Percentiles rank a stretch among this genome's conserved stretches.
These are phyloP conservation scores for Citrus unshiu DNA, from an alignment of 345 rosid species.

Conservation along the genomic window DNA sequence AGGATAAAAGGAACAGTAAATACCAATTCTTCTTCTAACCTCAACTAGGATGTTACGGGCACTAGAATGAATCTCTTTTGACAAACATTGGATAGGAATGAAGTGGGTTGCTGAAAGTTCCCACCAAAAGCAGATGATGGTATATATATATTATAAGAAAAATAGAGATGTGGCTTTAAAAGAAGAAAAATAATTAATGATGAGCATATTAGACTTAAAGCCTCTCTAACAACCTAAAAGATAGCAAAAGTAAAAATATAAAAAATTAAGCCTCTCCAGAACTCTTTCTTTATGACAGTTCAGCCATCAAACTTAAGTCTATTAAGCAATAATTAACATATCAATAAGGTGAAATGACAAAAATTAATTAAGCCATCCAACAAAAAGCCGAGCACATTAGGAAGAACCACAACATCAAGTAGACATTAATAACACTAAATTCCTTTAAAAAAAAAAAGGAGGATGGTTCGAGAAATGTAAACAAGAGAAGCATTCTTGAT, in stretches of 20 bases:
- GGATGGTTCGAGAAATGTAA: background rate
- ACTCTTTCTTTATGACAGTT: conserved; percentile 17
- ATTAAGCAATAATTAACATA: conserved; percentile 18
- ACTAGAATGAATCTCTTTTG: conserved; percentile 31
- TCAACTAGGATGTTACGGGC: conserved; percentile 3
- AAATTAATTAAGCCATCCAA: conserved; percentile 4
- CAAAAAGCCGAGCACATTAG: background rate
- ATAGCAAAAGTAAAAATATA: conserved; percentile 4
- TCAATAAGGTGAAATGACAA: conserved; percentile 19
- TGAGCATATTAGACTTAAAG: conserved; percentile 14
- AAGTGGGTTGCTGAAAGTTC: conserved; percentile 40
- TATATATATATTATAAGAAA: background rate
- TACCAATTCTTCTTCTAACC: conserved; percentile 17
- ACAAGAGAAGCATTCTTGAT: conserved; percentile 13
- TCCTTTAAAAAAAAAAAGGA: background rate
- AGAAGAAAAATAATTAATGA: background rate
- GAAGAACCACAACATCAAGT: background rate
- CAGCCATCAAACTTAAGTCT: conserved; percentile 16
- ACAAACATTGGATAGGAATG: conserved; percentile 41
- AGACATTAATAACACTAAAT: background rate
- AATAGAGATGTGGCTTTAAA: background rate
- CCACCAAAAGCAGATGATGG: conserved; percentile 33
- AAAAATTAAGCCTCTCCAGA: background rate
- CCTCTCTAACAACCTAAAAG: conserved; percentile 29
- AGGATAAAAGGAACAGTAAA: conserved; percentile 9